A percentile compares a stretch with the other conserved stretches of the same genome.
Conservation (phyloP, 352 stramenopile genomes). For the Globisporangium carolinianum region DNA sequence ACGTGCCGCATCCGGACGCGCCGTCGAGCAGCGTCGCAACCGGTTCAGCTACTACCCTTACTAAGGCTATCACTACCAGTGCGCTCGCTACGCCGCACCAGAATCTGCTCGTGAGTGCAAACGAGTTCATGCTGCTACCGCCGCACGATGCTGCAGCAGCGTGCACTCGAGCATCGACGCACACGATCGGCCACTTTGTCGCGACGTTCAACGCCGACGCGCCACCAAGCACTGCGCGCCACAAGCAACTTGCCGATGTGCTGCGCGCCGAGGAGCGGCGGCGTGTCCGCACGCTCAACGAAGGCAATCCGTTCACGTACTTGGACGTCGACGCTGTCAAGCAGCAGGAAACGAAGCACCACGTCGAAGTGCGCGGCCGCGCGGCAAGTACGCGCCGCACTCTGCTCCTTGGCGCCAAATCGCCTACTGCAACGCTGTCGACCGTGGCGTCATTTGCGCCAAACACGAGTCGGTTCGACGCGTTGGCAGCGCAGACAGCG, state of each 20-base stretch:
- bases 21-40: too few species aligned
- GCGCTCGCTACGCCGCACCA: neutral
- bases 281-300: slow-evolving; percentile 32
- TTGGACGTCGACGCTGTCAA: slow-evolving; percentile 35
- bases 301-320: slow-evolving; percentile 58
- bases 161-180: slow-evolving; percentile 9
- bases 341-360: slow-evolving; percentile 20
- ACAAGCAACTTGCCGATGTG: slow-evolving; percentile 22
- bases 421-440: neutral
- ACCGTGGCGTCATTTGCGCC: too few species aligned
- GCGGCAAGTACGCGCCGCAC: slow-evolving; percentile 19
- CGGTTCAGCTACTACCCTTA: too few species aligned
- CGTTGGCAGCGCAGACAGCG: neutral
- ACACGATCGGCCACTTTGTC: slow-evolving; percentile 42
- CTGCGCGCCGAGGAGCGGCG: slow-evolving; percentile 27
- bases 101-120: slow-evolving; percentile 31
- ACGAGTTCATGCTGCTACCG: slow-evolving; percentile 48
- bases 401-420: slow-evolving; percentile 7
- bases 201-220: slow-evolving; percentile 47
- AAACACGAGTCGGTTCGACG: slow-evolving; percentile 5
- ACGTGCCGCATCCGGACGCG: too few species aligned
- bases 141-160: slow-evolving; percentile 8
- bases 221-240: slow-evolving; percentile 23
- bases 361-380: slow-evolving; percentile 12
- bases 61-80: neutral